Conservation (phyloP, 2,329 filamentous ascomycete genomes). For the Cryoendolithus antarcticus region DNA sequence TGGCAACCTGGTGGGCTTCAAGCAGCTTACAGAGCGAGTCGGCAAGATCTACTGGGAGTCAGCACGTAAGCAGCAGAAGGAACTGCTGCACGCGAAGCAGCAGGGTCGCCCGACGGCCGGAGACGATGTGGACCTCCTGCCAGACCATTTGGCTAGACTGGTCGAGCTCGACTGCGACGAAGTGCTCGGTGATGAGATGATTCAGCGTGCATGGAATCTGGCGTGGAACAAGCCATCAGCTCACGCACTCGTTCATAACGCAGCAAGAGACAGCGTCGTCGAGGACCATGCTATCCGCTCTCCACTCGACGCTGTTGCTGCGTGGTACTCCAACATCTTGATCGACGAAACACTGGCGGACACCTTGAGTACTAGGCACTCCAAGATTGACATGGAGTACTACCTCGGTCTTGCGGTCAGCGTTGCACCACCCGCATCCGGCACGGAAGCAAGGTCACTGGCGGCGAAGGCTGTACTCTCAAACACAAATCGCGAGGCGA, state of each 20-base stretch:
- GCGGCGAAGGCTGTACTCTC: constrained; percentile 47
- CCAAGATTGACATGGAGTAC: constrained; percentile 32
- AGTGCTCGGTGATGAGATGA: constrained; percentile 63
- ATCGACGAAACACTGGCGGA: constrained; percentile 58
- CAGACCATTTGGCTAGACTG: constrained; percentile 62
- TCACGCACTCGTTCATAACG: constrained; percentile 51
- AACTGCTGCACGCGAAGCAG: constrained; percentile 16
- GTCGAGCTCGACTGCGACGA: constrained; percentile 71
- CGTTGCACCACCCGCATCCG: constrained; percentile 66
- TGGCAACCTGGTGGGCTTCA: constrained; percentile 50
- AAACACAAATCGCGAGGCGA: constrained; percentile 38
- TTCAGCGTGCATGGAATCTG: constrained; percentile 78
- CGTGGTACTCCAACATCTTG: constrained; percentile 73
- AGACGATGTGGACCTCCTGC: constrained; percentile 51
- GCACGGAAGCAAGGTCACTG: constrained; percentile 48
- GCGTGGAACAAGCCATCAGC: constrained; percentile 74
- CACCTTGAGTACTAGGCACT: constrained; percentile 35
- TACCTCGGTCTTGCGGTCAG: constrained; percentile 56
- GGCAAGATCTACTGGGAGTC: constrained; percentile 71
- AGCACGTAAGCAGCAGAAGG: constrained; percentile 52
- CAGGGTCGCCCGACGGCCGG: constrained; percentile 11
- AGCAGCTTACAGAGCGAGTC: constrained; percentile 59
- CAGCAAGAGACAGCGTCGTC: constrained; percentile 70
- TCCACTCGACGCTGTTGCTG: constrained; percentile 77
- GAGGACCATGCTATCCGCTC: constrained; percentile 76